phyloP scores from a whole-genome alignment of 495 filamentous ascomycete genomes.

The Neurospora sp. region DNA sequence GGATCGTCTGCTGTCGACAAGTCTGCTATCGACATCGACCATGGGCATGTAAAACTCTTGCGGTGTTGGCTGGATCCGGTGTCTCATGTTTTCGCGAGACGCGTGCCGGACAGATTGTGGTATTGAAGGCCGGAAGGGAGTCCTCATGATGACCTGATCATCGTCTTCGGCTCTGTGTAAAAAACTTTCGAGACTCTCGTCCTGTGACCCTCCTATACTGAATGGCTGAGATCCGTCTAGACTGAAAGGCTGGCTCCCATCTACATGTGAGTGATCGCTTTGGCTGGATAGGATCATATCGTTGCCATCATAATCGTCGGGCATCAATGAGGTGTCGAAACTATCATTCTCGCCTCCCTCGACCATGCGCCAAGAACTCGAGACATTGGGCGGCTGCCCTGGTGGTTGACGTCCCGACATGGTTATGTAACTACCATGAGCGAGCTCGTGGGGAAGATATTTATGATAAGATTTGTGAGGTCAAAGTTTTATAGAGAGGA shows the following conservation, averaged over 20 bases:
- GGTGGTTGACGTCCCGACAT: not conserved
- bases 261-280: slow-evolving; percentile 26
- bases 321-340: slow-evolving; percentile 35
- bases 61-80: slow-evolving; percentile 18
- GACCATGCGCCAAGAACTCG: slow-evolving; percentile 41
- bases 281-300: slow-evolving; percentile 27
- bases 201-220: slow-evolving; percentile 33
- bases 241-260: slow-evolving; percentile 24
- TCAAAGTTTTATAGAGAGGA: not conserved
- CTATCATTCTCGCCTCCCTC: slow-evolving; percentile 40
- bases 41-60: slow-evolving; percentile 33
- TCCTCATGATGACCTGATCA: slow-evolving; percentile 30
- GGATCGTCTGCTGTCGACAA: slow-evolving; percentile 10
- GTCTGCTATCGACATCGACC: slow-evolving; percentile 19
- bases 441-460: not conserved
- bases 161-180: slow-evolving; percentile 30
- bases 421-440: not conserved
- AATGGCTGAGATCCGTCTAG: slow-evolving; percentile 20
- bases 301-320: slow-evolving; percentile 29
- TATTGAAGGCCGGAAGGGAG: slow-evolving; percentile 35
- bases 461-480: not conserved
- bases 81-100: slow-evolving; percentile 22
- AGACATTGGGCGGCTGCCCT: slow-evolving; percentile 13
- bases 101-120: slow-evolving; percentile 26
- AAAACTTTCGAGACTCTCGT: slow-evolving; percentile 35